These are phyloP conservation scores for Coniophora puteana DNA, from an alignment of 1,284 basidiomycete genomes.

Conservation along the genomic window DNA sequence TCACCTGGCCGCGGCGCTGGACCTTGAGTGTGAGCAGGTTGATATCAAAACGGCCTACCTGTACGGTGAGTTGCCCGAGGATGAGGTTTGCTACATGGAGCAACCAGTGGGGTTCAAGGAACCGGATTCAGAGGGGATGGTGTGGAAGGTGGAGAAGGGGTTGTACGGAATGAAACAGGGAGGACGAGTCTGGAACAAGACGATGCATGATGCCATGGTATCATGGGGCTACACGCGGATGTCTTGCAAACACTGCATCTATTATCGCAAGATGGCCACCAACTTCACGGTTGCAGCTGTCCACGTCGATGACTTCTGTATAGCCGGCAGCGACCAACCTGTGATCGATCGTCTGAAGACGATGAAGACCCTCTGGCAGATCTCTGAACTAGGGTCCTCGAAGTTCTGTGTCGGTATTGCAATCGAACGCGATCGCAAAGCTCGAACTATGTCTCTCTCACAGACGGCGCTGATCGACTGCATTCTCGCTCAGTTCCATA, in stretches of 20 bases:
- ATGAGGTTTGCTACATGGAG: constrained; percentile 26
- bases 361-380: background rate
- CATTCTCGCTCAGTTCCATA: background rate
- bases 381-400: constrained; percentile 3
- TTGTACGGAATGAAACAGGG: constrained; percentile 29
- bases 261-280: background rate
- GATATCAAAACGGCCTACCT: constrained; percentile 27
- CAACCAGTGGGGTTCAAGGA: constrained; percentile 17
- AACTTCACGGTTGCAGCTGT: background rate
- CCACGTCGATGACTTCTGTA: constrained; percentile 3
- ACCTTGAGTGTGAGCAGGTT: constrained; percentile 15
- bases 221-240: constrained; percentile 1
- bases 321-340: background rate
- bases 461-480: background rate
- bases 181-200: constrained; percentile 22
- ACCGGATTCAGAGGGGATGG: constrained; percentile 8
- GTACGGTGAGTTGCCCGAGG: constrained; percentile 15
- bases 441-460: constrained; percentile 2
- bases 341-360: constrained; percentile 1
- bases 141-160: constrained; percentile 13
- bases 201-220: constrained; percentile 7
- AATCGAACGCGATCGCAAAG: constrained; percentile 1
- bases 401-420: constrained; percentile 5
- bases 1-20: background rate
- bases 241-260: constrained; percentile 1